Conservation (phyloP, 2,329 filamentous ascomycete species). For the Pseudogymnoascus destructans region DNA sequence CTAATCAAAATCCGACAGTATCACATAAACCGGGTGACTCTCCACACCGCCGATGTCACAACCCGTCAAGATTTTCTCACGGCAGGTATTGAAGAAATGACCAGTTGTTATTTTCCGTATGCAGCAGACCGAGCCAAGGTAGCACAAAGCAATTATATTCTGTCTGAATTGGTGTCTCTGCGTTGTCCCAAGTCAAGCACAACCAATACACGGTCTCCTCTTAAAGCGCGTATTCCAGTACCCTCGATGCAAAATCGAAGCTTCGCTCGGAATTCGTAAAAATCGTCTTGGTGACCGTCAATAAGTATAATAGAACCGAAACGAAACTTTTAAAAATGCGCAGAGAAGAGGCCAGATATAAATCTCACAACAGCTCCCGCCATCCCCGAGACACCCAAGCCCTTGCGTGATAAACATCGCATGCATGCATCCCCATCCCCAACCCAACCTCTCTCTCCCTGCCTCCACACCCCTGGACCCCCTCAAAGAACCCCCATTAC, state of each 20-base stretch:
- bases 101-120: neutral
- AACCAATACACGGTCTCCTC: neutral
- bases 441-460: neutral
- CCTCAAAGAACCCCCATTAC: neutral
- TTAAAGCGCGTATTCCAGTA: neutral
- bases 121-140: neutral
- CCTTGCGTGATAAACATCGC: neutral
- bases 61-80: neutral
- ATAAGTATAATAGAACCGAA: neutral
- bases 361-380: neutral
- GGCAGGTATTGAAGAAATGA: neutral
- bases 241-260: neutral
- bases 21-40: neutral
- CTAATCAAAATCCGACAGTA: neutral
- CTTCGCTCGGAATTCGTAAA: neutral
- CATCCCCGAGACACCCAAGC: neutral
- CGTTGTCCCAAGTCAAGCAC: neutral
- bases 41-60: neutral
- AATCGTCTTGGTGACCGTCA: neutral
- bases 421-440: neutral
- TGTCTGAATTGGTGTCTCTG: neutral
- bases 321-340: neutral
- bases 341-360: neutral
- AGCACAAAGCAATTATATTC: neutral
- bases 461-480: neutral